Conservation (phyloP, 2,329 filamentous ascomycete species). For the Venturia asperata region DNA sequence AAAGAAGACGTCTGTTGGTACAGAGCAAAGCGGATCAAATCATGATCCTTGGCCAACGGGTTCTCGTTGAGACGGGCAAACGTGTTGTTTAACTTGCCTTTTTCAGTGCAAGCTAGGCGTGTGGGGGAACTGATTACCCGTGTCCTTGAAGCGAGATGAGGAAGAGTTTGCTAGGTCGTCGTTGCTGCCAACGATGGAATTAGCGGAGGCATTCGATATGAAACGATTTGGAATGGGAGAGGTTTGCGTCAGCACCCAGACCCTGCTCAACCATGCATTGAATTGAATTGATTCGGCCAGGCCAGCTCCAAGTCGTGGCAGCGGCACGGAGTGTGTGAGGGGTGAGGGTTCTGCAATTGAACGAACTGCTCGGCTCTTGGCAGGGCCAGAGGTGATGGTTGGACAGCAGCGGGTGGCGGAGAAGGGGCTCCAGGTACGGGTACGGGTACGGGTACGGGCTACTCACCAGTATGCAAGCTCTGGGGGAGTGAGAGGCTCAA, state of each 20-base stretch:
- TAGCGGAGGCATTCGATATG: constrained; percentile 7
- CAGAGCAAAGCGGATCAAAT: background rate
- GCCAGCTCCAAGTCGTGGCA: background rate
- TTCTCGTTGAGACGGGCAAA: background rate
- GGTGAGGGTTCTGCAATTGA: background rate
- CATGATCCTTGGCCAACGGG: background rate
- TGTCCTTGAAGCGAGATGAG: background rate
- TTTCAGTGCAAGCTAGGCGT: background rate
- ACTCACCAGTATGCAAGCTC: background rate
- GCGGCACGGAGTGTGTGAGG: background rate
- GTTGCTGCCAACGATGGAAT: background rate
- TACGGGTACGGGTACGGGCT: too few species aligned
- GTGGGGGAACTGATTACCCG: background rate
- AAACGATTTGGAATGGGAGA: background rate
- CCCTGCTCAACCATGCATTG: constrained; percentile 3
- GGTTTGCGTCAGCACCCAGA: background rate
- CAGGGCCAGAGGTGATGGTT: background rate
- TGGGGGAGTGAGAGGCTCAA: background rate
- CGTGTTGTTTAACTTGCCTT: background rate
- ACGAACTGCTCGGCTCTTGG: background rate
- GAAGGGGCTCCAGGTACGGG: too few species aligned
- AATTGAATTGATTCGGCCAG: background rate
- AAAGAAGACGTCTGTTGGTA: background rate
- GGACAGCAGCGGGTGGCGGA: background rate
- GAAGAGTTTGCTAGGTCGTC: background rate